Conservation (phyloP, 768 basidiomycete genomes). For the Termitomyces titanicus region DNA sequence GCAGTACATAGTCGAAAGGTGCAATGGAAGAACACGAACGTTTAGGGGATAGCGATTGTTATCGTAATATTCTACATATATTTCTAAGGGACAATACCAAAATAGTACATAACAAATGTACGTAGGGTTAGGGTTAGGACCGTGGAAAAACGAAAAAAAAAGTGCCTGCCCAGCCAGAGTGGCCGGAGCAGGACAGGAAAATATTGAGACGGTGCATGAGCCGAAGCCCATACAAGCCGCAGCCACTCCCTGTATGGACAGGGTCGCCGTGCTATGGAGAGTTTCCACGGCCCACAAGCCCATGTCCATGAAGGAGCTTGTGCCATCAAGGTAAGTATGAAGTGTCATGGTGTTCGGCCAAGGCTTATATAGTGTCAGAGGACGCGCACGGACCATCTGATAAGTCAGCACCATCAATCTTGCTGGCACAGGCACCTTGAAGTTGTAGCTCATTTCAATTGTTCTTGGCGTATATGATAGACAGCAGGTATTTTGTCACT, state of each 20-base stretch:
- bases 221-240: conserved; percentile 57
- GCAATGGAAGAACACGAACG: too few species aligned
- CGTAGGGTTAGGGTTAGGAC: conserved; percentile 8
- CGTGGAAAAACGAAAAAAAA: conserved; percentile 26
- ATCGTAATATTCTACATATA: background rate
- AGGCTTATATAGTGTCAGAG: background rate
- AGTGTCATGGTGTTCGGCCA: conserved; percentile 1
- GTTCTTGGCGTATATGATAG: too few species aligned
- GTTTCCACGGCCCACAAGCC: conserved; percentile 55
- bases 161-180: conserved; percentile 43
- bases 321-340: conserved; percentile 71
- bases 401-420: background rate
- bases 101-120: background rate
- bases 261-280: conserved; percentile 72
- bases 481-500: too few species aligned
- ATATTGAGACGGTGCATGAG: conserved; percentile 65
- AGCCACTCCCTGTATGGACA: conserved; percentile 59
- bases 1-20: too few species aligned
- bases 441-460: too few species aligned
- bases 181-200: conserved; percentile 57
- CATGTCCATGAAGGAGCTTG: conserved; percentile 49
- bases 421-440: too few species aligned
- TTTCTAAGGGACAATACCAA: background rate
- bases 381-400: conserved; percentile 13
- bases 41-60: too few species aligned